Percentiles rank a stretch among this genome's conserved stretches.
phyloP scores from a whole-genome alignment of 345 rosid species.

The Passiflora organensis region DNA sequence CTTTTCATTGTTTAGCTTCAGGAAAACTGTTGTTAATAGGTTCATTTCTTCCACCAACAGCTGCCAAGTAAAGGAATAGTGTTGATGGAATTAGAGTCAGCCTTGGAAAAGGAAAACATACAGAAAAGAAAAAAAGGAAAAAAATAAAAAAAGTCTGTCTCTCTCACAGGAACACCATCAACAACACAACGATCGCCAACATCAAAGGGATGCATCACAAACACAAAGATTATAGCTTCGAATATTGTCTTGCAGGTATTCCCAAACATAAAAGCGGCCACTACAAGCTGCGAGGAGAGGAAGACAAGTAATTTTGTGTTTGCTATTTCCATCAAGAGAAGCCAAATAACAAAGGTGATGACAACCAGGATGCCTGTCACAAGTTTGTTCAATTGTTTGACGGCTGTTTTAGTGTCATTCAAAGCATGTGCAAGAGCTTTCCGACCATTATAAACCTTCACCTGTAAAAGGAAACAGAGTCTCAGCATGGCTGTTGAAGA shows the following conservation, averaged over 20 bases:
- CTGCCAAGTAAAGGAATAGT: no score
- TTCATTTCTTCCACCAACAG: constrained; percentile 74
- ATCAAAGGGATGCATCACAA: no score
- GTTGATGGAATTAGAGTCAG: neutral
- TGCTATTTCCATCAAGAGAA: neutral
- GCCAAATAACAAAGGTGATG: neutral
- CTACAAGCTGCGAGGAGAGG: neutral
- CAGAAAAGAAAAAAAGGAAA: neutral
- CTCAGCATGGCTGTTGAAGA: neutral
- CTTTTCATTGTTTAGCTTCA: constrained; percentile 62
- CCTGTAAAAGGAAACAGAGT: neutral
- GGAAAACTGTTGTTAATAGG: constrained; percentile 60
- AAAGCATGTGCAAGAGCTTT: neutral
- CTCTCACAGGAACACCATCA: neutral
- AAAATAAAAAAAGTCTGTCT: no score
- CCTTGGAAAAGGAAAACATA: neutral
- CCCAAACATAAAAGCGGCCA: neutral
- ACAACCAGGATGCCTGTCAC: neutral
- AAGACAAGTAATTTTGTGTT: neutral
- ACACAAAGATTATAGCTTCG: neutral
- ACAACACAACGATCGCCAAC: neutral
- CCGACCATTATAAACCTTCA: neutral
- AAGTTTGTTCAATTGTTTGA: neutral
- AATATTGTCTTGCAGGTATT: neutral
- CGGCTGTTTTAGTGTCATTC: neutral